Evolutionary conservation across 805 yeast genomes (phyloP), one percentile per base, ranked within the genome.

Genomic region (Ogataea trehalophila): DNA sequence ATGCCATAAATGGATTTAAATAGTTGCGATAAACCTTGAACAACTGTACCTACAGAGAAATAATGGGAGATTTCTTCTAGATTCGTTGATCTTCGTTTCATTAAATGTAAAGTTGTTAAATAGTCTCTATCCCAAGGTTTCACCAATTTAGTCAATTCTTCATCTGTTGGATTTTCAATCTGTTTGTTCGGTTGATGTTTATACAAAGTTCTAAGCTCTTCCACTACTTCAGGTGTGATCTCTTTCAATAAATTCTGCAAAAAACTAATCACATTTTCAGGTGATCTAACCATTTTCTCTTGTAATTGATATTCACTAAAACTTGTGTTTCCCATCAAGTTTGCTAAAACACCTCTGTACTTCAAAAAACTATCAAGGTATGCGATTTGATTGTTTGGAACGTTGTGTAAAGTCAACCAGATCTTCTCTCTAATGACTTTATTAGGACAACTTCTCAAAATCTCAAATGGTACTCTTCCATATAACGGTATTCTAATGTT

Each of bases 111-210:
- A 0, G 68, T 54, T 2, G 63, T 53, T 23, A 77, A 53, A 49
- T 77, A 91, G 53, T 90, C 96, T 51, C 96, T 76, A 65, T 94
- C 98, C 98, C 98, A 94, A 1, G 97, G 97, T 50, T 80, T 77
- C 33, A 90, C 73, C 13, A 65, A 63, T 8, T 66, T 66, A 5
- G 77, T 62, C 2, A 80, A 66, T 20, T 75, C 74, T 16, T 67
- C 68, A 47, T 68, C 72, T 31, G 65, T 54, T 11, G 59, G 57
- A 29, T 55, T 48, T 40, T 49, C 48, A 59, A 53, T 9, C 48
- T 47, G 42, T 54, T 51, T 52, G 47, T 48, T 37, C 11, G 58
- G 51, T 16, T 42, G 49, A 35, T 49, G 31, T 33, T 55, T 56
- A 26, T 77, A 74, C 33, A 87, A 67, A 5, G 62, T 54, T 46